A percentile compares a stretch with the other conserved stretches of the same genome.
Evolutionary conservation across 495 filamentous ascomycete species (phyloP).

Genomic region (Friedmanniomyces simplex): DNA sequence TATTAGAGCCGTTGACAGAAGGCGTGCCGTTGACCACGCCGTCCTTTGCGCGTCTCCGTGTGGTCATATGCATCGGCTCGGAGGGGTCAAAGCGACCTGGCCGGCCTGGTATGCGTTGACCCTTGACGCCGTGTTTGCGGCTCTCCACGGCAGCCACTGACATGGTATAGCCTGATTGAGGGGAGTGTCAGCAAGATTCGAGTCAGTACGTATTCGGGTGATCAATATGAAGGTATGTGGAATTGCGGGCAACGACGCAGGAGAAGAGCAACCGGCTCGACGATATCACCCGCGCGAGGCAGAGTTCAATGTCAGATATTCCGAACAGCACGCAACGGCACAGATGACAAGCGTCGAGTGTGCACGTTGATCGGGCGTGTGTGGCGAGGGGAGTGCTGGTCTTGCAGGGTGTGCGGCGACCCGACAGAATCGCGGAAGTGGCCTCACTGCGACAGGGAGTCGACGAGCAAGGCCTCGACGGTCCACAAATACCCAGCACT

Average conservation of each 20-base stretch:
- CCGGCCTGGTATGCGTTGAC: conserved; percentile 5
- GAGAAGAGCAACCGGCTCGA: not conserved
- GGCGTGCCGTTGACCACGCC: not conserved
- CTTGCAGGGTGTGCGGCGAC: not conserved
- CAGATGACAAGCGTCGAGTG: no score
- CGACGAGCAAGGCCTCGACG: not conserved
- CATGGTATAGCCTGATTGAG: not conserved
- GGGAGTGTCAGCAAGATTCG: not conserved
- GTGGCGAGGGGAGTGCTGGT: not conserved
- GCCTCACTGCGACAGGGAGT: not conserved
- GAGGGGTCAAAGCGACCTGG: conserved; percentile 18
- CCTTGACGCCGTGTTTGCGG: conserved; percentile 11
- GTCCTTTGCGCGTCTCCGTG: conserved; percentile 6
- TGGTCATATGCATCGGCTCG: conserved; percentile 23
- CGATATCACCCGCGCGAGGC: not conserved
- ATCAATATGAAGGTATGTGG: not conserved
- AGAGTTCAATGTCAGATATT: no score
- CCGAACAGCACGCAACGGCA: no score
- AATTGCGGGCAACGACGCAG: not conserved
- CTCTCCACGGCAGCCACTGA: not conserved
- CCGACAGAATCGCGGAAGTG: not conserved
- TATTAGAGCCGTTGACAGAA: conserved; percentile 13
- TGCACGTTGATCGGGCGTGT: no score
- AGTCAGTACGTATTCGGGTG: not conserved
- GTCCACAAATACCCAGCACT: not conserved